These are phyloP conservation scores for Dictyostelium purpureum DNA, from an alignment of 78 protist species.

Conservation along the genomic window DNA sequence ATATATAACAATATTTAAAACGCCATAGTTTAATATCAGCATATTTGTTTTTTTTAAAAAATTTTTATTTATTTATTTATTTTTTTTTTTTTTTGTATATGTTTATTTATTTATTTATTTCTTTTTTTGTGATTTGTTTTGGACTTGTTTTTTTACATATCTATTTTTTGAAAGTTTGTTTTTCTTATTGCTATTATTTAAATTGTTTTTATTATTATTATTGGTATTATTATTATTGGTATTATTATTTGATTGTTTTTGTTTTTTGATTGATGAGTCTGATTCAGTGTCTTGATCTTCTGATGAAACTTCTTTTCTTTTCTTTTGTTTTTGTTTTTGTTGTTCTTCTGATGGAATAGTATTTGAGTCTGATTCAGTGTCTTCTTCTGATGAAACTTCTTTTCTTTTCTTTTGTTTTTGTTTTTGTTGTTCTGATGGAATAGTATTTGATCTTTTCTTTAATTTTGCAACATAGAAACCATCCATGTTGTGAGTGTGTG, in stretches of 20 bases:
- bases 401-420: background rate
- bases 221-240: background rate
- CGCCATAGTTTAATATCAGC: too few species aligned
- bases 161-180: background rate
- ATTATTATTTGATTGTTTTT: background rate
- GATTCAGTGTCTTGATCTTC: background rate
- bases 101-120: background rate
- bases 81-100: background rate
- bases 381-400: background rate
- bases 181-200: background rate
- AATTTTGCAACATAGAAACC: constrained; percentile 99
- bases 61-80: background rate
- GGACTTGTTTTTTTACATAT: constrained; percentile 18
- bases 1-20: too few species aligned
- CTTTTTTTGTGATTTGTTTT: constrained; percentile 14
- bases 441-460: constrained; percentile 88
- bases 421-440: constrained; percentile 4
- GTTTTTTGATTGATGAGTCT: background rate
- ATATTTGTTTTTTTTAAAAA: too few species aligned
- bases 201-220: background rate
- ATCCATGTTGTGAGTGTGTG: constrained; percentile 99
- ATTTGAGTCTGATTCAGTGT: background rate
- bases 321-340: background rate
- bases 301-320: background rate
- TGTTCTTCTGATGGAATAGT: constrained; percentile 25